phyloP scores from a whole-genome alignment of 345 rosid genomes.

The Acer saccharum region DNA sequence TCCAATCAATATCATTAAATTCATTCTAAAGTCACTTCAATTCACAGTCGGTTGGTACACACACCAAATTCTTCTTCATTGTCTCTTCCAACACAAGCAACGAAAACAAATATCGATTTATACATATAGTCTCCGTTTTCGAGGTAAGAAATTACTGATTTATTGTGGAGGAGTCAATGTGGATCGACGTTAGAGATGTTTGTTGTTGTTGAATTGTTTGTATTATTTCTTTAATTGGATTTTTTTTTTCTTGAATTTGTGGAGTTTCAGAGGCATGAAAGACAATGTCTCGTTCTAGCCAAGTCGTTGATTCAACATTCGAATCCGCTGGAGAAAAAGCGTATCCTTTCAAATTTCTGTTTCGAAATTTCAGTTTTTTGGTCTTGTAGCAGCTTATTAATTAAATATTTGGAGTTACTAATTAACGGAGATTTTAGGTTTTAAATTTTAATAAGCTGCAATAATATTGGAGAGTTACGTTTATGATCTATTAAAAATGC shows the following conservation, averaged over 20 bases:
- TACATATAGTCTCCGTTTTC: not conserved
- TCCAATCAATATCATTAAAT: not conserved
- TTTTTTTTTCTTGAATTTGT: not conserved
- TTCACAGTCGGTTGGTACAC: not conserved
- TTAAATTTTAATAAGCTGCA: not conserved
- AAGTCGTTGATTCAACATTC: constrained; percentile 55
- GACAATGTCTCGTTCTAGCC: constrained; percentile 48
- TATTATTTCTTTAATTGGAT: not conserved
- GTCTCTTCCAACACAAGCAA: not conserved
- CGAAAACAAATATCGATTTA: not conserved
- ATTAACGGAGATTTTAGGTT: not conserved
- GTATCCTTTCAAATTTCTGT: constrained; percentile 38
- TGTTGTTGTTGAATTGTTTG: not conserved
- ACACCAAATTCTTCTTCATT: not conserved
- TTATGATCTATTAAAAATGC: not conserved
- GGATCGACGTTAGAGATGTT: not conserved
- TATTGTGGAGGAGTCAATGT: not conserved
- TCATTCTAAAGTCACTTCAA: not conserved
- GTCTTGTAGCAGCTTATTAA: not conserved
- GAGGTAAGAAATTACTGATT: not conserved
- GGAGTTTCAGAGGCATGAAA: constrained; percentile 21
- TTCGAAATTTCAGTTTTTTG: not conserved
- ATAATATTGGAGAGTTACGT: not conserved
- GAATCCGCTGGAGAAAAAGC: constrained; percentile 59
- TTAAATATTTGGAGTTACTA: not conserved